phyloP scores from a whole-genome alignment of 139 green algal genomes.

The Picochlorum sp. region DNA sequence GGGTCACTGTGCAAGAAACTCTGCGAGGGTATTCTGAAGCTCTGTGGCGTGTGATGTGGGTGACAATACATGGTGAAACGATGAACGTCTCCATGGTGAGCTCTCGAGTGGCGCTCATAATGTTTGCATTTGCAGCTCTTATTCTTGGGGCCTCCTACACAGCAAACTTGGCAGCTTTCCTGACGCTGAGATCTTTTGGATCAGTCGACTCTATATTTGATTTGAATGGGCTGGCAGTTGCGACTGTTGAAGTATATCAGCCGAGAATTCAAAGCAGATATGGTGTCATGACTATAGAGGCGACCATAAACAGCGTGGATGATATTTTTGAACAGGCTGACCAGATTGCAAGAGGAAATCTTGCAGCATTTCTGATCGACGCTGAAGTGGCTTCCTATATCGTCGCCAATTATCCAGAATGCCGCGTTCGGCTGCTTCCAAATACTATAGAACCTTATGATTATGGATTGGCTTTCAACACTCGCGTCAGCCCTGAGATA shows the following conservation, averaged over 20 bases:
- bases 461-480: slow-evolving; percentile 1
- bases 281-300: neutral
- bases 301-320: neutral
- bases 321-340: neutral
- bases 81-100: neutral
- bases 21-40: neutral
- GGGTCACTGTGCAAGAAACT: neutral
- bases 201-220: neutral
- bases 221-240: neutral
- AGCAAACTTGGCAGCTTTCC: slow-evolving; percentile 8
- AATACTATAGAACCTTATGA: slow-evolving; percentile 1
- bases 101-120: neutral
- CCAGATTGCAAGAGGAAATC: neutral
- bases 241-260: neutral
- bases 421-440: neutral
- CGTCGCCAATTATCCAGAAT: neutral
- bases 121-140: neutral
- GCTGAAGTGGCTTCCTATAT: neutral
- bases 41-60: neutral
- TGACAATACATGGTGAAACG: neutral
- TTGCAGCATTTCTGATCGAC: neutral
- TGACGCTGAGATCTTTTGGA: neutral
- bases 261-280: neutral
- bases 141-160: slow-evolving; percentile 1
- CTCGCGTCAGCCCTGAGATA: neutral